Conservation (phyloP, 768 basidiomycete genomes). For the Suillus bovinus region DNA sequence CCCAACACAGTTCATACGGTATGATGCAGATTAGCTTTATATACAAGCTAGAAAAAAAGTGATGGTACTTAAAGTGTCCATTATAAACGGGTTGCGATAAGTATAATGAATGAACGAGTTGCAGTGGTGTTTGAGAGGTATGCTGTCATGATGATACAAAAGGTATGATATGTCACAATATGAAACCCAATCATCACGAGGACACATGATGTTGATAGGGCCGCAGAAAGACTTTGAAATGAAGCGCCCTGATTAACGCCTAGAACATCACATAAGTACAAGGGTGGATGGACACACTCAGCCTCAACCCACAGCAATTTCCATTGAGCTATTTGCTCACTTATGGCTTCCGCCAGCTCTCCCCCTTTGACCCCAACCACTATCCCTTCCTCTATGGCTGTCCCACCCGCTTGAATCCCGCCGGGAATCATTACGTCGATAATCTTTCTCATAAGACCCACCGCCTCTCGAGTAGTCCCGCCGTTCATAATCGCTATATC, state of each 20-base stretch:
- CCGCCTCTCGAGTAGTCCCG: conserved; percentile 8
- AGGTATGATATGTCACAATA: not conserved
- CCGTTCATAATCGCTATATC: conserved; percentile 12
- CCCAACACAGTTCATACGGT: not conserved
- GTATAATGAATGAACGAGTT: conserved; percentile 3
- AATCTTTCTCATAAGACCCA: conserved; percentile 15
- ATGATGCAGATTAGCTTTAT: not conserved
- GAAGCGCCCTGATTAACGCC: not conserved
- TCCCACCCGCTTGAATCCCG: conserved; percentile 14
- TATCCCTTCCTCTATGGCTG: conserved; percentile 12
- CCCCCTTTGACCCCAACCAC: conserved; percentile 13
- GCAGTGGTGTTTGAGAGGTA: not conserved
- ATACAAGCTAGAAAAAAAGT: not conserved
- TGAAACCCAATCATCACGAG: not conserved
- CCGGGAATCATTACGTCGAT: conserved; percentile 22
- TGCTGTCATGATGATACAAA: conserved; percentile 1
- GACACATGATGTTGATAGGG: not conserved
- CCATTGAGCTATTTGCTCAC: not conserved
- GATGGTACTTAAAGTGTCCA: not conserved
- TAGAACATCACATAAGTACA: not conserved
- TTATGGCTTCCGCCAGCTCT: not conserved
- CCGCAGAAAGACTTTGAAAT: not conserved
- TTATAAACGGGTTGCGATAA: not conserved
- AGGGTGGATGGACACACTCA: not conserved
- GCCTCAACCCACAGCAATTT: not conserved